Base-by-base conservation (phyloP, 164 flowering plant genomes). In the Vitis cinerea region DNA sequence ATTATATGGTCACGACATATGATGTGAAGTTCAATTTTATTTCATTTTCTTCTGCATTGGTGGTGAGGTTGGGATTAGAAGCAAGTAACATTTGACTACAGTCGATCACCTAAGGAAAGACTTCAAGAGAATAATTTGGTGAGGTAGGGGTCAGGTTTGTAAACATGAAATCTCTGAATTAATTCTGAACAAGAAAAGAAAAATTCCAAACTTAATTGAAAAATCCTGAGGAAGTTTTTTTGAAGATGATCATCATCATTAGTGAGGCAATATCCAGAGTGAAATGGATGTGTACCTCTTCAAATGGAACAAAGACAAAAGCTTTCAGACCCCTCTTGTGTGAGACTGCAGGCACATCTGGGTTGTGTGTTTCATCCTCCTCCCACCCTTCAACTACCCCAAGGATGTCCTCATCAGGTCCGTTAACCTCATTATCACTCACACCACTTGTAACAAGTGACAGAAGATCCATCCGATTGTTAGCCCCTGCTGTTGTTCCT, bases 321-420 rank as follows among this genome's bases (percentile, higher is more conserved):
- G 99, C 95, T 2, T 86, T 72, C 4, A 93, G 59, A 27, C 99
- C 99, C 77, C 97, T 86, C 65, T 80, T 87, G 78, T 95, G 98
- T 1, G 97, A 88, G 71, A 90, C 80, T 59, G 97, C 97, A 65
- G 98, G 98, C 64, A 90, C 95, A 80, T 94, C 97, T 31, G 97
- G 95, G 79, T 92, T 87, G 81, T 94, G 97, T 8, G 94, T 86
- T 78, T 91, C 98, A 75, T 96, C 92, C 52, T 93, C 98, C 69
- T 85, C 79, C 97, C 97, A 91, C 14, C 87, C 87, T 79, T 81
- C 93, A 66, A 87, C 96, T 17, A 88, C 82, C 54, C 87, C 92
- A 70, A 93, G 92, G 72, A 90, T 75, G 72, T 93, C 89, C 37
- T 86, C 94, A 27, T 83, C 93, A 15, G 71, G 75, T 55, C 81